These are phyloP conservation scores for Amaranthus palmeri DNA, from an alignment of 148 eudicot genomes.

Conservation along the genomic window DNA sequence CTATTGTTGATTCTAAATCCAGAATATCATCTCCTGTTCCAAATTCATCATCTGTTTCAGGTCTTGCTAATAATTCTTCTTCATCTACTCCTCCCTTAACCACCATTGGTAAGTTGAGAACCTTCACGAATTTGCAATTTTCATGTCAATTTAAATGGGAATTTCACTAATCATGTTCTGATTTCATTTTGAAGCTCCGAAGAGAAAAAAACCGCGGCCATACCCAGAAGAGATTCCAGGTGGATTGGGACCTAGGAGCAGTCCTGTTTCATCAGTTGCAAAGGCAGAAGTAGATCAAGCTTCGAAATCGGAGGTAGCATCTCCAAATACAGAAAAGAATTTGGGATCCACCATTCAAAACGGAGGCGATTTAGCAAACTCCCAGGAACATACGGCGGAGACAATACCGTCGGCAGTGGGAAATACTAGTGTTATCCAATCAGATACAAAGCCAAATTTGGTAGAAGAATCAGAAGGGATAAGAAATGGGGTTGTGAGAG, in stretches of 20 bases:
- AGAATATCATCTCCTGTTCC: constrained; percentile 60
- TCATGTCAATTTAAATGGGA: background rate
- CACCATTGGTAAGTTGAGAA: constrained; percentile 46
- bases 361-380: constrained; percentile 17
- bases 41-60: constrained; percentile 3
- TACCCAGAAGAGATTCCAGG: constrained; percentile 39
- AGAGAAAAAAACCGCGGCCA: constrained; percentile 73
- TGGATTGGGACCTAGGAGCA: constrained; percentile 30
- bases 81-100: constrained; percentile 34
- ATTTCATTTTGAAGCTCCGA: constrained; percentile 50
- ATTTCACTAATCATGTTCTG: background rate
- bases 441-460: constrained; percentile 10
- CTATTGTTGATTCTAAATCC: constrained; percentile 48
- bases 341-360: constrained; percentile 33
- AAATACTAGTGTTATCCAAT: background rate
- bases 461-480: constrained; percentile 32
- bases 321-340: constrained; percentile 30
- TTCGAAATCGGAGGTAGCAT: constrained; percentile 30
- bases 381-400: background rate
- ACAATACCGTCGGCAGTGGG: background rate
- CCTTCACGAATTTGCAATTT: background rate
- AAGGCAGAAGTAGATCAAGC: constrained; percentile 41
- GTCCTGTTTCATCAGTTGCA: constrained; percentile 6
- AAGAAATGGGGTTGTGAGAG: constrained; percentile 29
- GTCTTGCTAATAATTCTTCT: constrained; percentile 18